Base-by-base conservation (phyloP, 2,329 filamentous ascomycete genomes). In the Fusarium algeriense region DNA sequence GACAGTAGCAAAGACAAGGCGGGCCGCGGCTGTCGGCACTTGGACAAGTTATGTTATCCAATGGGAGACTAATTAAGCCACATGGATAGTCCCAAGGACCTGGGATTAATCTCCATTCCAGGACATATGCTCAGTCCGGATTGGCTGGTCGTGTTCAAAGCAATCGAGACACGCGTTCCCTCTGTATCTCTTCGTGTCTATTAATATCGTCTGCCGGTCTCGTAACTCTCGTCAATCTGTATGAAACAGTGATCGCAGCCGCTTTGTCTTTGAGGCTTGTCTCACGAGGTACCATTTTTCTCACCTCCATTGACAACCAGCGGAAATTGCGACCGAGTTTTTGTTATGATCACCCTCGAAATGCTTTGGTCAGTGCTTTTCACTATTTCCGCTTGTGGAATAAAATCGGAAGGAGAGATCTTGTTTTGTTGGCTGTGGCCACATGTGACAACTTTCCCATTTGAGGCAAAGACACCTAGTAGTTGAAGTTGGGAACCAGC, bases 61-160 rank as follows among this genome's bases (percentile, higher is more conserved):
- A 71, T 71, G 20, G 19, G 23, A 35, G n/a, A 3, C 54, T 19
- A 40, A 11, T 7, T 6, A 63, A 35, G n/a, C 26, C 14, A 43
- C 57, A 70, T 54, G 46, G 56, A 55, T 41, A 48, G 45, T 52
- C 35, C 60, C 46, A 28, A 20, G 41, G 50, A 40, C 44, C 52
- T 70, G 57, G 68, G 43, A 66, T 57, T 20, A 64, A 49, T 70
- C 70, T 55, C 68, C 64, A 52, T 71, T 69, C 69, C 69, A 57
- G 69, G 69, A 46, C 46, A 49, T 40, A 57, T 59, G 38, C 69
- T 62, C 32, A 49, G 30, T 37, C 48, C 20, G 57, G 69, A 71
- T 71, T 71, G 69, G 69, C 48, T 65, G 49, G 37, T 60, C 23
- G 17, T 20, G 10, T 14, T 19, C n/a, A 13, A 40, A 14, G 17